Percentiles rank a stretch among this genome's conserved stretches.
Evolutionary conservation across 495 filamentous ascomycete genomes (phyloP).

Genomic region (Podospora pseudopauciseta): DNA sequence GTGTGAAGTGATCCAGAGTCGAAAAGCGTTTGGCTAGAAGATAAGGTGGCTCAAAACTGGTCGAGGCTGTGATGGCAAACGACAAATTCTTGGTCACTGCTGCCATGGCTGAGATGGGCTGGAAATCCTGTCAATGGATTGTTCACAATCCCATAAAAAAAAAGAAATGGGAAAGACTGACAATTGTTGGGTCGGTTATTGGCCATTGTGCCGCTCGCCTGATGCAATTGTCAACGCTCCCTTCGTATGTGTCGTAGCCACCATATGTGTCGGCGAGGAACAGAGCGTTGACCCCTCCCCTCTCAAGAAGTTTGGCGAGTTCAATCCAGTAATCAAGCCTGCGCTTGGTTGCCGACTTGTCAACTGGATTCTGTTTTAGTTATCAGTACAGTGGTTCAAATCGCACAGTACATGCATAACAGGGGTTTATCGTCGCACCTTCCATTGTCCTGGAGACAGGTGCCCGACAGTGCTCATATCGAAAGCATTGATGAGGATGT

Average conservation of each 20-base stretch:
- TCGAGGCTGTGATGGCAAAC: slow-evolving; percentile 55
- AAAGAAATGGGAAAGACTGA: slow-evolving; percentile 30
- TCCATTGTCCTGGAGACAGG: slow-evolving; percentile 46
- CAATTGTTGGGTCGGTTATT: slow-evolving; percentile 49
- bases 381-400: neutral
- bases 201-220: slow-evolving; percentile 55
- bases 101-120: slow-evolving; percentile 52
- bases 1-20: slow-evolving; percentile 60
- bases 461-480: slow-evolving; percentile 45
- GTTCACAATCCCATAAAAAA: too few species aligned
- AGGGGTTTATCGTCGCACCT: slow-evolving; percentile 30
- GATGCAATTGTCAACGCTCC: slow-evolving; percentile 48
- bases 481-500: slow-evolving; percentile 46
- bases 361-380: slow-evolving; percentile 44
- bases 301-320: slow-evolving; percentile 56
- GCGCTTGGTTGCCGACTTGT: slow-evolving; percentile 55
- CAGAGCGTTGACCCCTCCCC: slow-evolving; percentile 55
- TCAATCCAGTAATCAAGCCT: slow-evolving; percentile 58
- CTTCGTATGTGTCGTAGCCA: slow-evolving; percentile 54
- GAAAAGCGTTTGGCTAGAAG: slow-evolving; percentile 58
- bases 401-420: neutral
- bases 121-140: neutral
- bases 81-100: slow-evolving; percentile 53
- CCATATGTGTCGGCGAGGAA: slow-evolving; percentile 62
- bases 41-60: slow-evolving; percentile 58